phyloP scores from a whole-genome alignment of 164 flowering plant genomes.

The Annona cherimola region DNA sequence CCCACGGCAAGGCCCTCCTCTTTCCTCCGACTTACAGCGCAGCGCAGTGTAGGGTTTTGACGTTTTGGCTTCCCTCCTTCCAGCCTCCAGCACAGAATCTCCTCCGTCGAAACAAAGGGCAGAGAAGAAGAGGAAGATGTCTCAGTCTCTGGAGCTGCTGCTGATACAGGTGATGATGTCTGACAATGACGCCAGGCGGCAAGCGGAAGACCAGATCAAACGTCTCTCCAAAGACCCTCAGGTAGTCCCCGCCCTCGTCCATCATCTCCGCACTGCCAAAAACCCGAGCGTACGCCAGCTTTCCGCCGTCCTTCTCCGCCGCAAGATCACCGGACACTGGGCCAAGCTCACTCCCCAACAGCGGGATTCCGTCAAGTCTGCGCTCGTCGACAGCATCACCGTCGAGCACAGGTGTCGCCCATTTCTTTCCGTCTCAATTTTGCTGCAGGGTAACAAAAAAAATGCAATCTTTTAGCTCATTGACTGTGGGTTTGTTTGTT shows the following conservation, averaged over 20 bases:
- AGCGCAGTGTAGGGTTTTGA: too few species aligned
- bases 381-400: slow-evolving; percentile 86
- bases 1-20: too few species aligned
- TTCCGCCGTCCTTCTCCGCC: slow-evolving; percentile 91
- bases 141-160: slow-evolving; percentile 87
- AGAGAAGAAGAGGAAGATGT: slow-evolving; percentile 30
- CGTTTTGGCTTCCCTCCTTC: too few species aligned
- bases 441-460: not conserved
- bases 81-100: too few species aligned
- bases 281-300: slow-evolving; percentile 94
- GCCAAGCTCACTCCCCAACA: slow-evolving; percentile 70
- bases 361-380: slow-evolving; percentile 60
- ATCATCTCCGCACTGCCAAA: slow-evolving; percentile 94
- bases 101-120: too few species aligned
- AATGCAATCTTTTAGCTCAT: not conserved
- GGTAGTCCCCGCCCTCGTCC: slow-evolving; percentile 80
- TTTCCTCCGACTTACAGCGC: too few species aligned
- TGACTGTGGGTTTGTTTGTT: not conserved
- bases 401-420: slow-evolving; percentile 63
- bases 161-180: slow-evolving; percentile 94
- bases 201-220: slow-evolving; percentile 97
- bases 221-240: slow-evolving; percentile 85
- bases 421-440: not conserved
- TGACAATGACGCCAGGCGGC: slow-evolving; percentile 89
- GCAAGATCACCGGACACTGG: slow-evolving; percentile 99